Evolutionary conservation across 208 protist genomes (phyloP), one percentile per base, ranked within the genome.

Genomic region (Trypanosoma grayi): DNA sequence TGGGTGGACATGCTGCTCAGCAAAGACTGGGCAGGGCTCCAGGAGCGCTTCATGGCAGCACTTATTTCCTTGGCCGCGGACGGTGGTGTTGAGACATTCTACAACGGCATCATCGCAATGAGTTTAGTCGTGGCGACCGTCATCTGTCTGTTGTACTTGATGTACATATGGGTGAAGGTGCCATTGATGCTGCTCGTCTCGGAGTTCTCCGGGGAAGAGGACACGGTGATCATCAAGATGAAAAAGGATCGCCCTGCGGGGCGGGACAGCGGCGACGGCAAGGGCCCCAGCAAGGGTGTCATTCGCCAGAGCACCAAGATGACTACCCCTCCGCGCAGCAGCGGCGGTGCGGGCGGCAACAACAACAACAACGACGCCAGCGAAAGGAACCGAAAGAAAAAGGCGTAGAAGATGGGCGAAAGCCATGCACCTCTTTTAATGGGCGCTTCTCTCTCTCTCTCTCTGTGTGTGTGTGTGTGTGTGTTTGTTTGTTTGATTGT

Each of bases 71-170:
- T 81, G 34, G 54, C 70, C 10, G 27, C 48, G 1, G 70, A 70
- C 40, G 56, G 75, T 13, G n/a, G 58, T 2, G 54, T 65, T n/a
- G 46, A 8, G 2, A 60, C 66, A 34, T 87, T 81, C 53, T 90
- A 77, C 67, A 90, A 79, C 40, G 73, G 67, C 24, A 34, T 87
- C 18, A 7, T 89, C 20, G 57, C 41, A 27, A 33, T 67, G 9
- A 0, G 74, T 33, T 70, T 79, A 10, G 33, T 84, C 39, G 9
- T 83, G 24, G 13, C 13, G 5, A 39, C 30, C 1, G 45, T 53
- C 2, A 0, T 43, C 5, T 8, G 20, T 8, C n/a, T 66, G 48
- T 39, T 79, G 33, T 34, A 64, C 2, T n/a, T 78, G n/a, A 60
- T 73, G 4, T 70, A 44, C 16, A 20, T 22, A 2, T 65, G 60